Evolutionary conservation across 257 asterid genomes (phyloP).

Genomic region (Capsicum chinense): DNA sequence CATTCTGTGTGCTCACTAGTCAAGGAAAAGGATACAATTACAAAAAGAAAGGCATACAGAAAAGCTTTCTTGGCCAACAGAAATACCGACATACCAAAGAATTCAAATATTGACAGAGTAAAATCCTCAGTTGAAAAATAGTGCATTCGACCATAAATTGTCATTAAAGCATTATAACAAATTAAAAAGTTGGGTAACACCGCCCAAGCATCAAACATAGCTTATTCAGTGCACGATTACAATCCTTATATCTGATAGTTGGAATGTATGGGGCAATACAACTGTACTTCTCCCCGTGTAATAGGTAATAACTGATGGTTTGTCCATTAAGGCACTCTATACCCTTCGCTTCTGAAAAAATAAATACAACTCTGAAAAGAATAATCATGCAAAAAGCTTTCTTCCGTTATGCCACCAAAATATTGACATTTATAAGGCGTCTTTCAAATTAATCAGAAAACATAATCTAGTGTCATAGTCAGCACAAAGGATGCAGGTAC

Average conservation of each 20-base stretch:
- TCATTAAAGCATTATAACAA: background rate
- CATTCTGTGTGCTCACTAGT: background rate
- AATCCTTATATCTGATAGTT: background rate
- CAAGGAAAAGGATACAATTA: background rate
- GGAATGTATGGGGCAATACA: background rate
- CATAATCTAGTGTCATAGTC: background rate
- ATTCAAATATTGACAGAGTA: background rate
- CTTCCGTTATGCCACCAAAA: background rate
- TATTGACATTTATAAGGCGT: background rate
- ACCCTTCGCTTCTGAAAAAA: background rate
- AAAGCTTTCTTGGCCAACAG: background rate
- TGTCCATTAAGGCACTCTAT: conserved; percentile 15
- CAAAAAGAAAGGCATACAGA: background rate
- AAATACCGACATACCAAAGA: background rate
- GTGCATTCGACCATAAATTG: background rate
- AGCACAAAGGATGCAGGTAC: conserved; percentile 50
- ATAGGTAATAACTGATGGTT: background rate
- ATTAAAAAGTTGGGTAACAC: background rate
- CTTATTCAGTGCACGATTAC: background rate
- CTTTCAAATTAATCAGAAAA: background rate
- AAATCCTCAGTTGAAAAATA: background rate
- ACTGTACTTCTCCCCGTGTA: background rate
- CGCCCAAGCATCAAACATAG: conserved; percentile 8
- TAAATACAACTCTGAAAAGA: conserved; percentile 11
- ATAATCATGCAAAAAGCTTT: background rate